Base-by-base conservation (phyloP, 2,329 filamentous ascomycete genomes). In the Fusarium robinianum region DNA sequence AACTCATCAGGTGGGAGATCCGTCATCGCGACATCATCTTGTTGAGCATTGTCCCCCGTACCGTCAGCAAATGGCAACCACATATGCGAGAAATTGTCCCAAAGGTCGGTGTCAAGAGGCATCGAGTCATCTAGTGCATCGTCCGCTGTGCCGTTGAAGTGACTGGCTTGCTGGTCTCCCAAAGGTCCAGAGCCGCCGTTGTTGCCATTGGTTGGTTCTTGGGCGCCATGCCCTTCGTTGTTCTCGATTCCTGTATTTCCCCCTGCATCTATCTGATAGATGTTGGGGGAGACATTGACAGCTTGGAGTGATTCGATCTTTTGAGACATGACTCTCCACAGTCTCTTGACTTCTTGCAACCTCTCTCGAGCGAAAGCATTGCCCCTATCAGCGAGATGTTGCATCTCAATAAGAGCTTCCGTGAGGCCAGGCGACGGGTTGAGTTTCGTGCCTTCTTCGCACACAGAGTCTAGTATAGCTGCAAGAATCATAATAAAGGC, bases 401-500 rank as follows among this genome's bases (percentile, higher is more conserved):
- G 61, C n/a, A 64, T 42, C 8, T 61, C 63, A 15, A 61, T 61
- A 21, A 64, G 14, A 1, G 61, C 60, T 2, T 63, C 58, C 0
- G 50, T 41, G 5, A 64, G 30, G 3, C 61, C 61, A 1, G 61
- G 61, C 5, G 51, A 56, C 0, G 62, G 57, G 3, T 50, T 53
- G 12, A 63, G 56, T 5, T 56, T 61, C 9, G 59, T 42, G 5
- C 37, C 32, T 3, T 63, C 59, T 3, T 64, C 51, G 21, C 59
- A 57, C 5, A 51, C 55, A 0, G 62, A 63, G 25, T 64, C 61
- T 0, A 61, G 21, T 3, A 61, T 57, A 1, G 57, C 57, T 8
- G 56, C 54, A 1, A 61, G 42, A 6, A 61, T 61, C 58, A 61
- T 60, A n/a, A 62, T 55, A 11, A 61, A 61, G 0, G 58, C 56